Evolutionary conservation across 192 early-diverging fungal genomes (phyloP).

Genomic region (Coemansia sp.): DNA sequence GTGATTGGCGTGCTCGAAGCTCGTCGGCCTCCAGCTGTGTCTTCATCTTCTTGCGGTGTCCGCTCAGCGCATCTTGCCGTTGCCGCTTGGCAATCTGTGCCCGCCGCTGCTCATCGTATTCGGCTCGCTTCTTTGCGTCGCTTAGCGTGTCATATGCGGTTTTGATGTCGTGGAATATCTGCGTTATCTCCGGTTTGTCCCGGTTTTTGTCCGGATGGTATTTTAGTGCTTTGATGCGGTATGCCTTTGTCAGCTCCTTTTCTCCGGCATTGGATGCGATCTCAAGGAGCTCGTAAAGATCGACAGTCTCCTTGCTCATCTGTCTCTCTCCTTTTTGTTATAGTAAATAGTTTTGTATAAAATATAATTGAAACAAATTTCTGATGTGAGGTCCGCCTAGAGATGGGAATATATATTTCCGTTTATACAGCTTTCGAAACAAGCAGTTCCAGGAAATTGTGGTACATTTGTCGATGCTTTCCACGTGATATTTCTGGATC

Average conservation of each 20-base stretch:
- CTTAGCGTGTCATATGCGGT: conserved; percentile 37
- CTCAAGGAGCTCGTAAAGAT: conserved; percentile 86
- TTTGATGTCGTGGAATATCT: conserved; percentile 39
- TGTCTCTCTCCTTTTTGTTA: background rate
- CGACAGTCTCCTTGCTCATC: conserved; percentile 6
- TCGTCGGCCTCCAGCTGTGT: conserved; percentile 44
- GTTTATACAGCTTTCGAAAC: background rate
- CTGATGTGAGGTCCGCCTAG: background rate
- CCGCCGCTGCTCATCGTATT: conserved; percentile 35
- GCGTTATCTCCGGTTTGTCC: conserved; percentile 33
- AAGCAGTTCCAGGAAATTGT: background rate
- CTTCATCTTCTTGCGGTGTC: conserved; percentile 49
- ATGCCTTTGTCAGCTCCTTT: conserved; percentile 78
- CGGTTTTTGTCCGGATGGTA: conserved; percentile 95
- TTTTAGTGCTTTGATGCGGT: conserved; percentile 75
- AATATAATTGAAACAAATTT: background rate
- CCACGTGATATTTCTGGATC: too few species aligned
- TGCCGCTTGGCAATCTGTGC: conserved; percentile 45
- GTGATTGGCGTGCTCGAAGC: conserved; percentile 16
- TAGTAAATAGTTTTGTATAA: background rate
- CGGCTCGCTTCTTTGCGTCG: conserved; percentile 26
- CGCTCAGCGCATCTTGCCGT: conserved; percentile 25
- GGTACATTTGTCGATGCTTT: background rate
- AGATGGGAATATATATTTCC: background rate
- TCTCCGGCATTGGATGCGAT: conserved; percentile 71